These are phyloP conservation scores for Rhodotorula babjevae DNA, from an alignment of 768 basidiomycete species.

Conservation along the genomic window DNA sequence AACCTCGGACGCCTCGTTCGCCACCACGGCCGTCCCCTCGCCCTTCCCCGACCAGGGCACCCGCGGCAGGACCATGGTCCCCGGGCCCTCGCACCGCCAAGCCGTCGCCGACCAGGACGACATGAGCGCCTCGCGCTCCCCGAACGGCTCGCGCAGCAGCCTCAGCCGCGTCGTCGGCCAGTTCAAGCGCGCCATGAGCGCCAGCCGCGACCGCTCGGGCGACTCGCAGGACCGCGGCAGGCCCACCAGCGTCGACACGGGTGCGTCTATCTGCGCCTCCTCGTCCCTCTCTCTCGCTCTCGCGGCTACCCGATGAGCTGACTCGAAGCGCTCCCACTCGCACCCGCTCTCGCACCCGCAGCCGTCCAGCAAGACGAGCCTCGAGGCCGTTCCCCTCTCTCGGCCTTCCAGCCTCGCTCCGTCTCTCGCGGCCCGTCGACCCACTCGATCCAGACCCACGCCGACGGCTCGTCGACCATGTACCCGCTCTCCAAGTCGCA, in stretches of 20 bases:
- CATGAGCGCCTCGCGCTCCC: conserved; percentile 2
- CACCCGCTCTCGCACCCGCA: too few species aligned
- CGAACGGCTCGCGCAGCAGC: conserved; percentile 14
- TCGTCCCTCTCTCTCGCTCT: too few species aligned
- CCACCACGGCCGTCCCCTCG: conserved; percentile 1
- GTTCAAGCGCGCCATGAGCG: conserved; percentile 25
- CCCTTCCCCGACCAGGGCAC: conserved; percentile 9
- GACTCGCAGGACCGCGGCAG: neutral
- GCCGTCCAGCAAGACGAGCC: conserved; percentile 20
- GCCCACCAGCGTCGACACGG: neutral
- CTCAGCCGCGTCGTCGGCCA: conserved; percentile 17
- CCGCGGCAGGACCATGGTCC: neutral
- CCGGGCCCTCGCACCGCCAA: neutral
- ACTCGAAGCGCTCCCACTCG: too few species aligned
- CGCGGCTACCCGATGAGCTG: too few species aligned
- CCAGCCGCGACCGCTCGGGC: conserved; percentile 4
- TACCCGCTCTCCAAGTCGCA: conserved; percentile 21
- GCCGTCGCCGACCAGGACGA: neutral
- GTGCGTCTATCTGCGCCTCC: neutral
- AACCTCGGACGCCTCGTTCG: neutral
- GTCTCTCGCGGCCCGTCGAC: conserved; percentile 5
- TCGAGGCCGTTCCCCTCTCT: conserved; percentile 22
- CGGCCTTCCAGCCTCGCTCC: conserved; percentile 18
- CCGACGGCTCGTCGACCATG: conserved; percentile 1
- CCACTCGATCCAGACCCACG: neutral